Base-by-base conservation (phyloP, 257 asterid species). In the Ilex asprella region DNA sequence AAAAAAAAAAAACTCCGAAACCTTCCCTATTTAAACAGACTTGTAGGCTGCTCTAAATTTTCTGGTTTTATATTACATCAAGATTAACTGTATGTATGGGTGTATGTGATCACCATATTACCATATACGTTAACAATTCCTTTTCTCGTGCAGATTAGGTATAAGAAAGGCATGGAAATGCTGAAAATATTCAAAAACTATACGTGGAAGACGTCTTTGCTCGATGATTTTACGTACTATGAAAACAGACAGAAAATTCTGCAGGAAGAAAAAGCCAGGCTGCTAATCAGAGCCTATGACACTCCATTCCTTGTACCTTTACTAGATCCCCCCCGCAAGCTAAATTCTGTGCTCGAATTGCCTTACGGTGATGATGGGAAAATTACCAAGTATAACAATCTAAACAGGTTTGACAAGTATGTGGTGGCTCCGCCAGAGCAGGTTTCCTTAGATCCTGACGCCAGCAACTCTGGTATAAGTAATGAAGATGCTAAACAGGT, bases 171-270 rank as follows among this genome's bases (percentile, higher is more conserved):
- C 65, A 64, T 85, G 72, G 96, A 92, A 75, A 87, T 92, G 99
- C 83, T 92, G 70, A 81, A 73, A 55, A 76, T 87, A 59, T 86
- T 74, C 70, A 89, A 85, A 71, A 75, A 64, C 60, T 67, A 78
- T 63, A 56, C 75, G 1, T 67, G 74, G 3, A 89, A 76, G 79
- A 86, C 96, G 56, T 83, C 96, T 58, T 67, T 92, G 68, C 91
- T 92, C 31, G 97, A 92, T 62, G 97, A 89, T 79, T 89, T 92
- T 79, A 67, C 82, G 89, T 87, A 83, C 77, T 89, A 92, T 12
- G 99, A 92, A 66, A 87, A 84, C 44, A 83, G 96, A 53, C 94
- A 92, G 73, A 78, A 81, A 43, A 75, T 82, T 39, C 66, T 89
- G 75, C 91, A 83, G 59, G 95, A 82, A 75, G 95, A 86, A 78